These are phyloP conservation scores for Mycena vulgaris DNA, from an alignment of 768 basidiomycete genomes.

Conservation along the genomic window DNA sequence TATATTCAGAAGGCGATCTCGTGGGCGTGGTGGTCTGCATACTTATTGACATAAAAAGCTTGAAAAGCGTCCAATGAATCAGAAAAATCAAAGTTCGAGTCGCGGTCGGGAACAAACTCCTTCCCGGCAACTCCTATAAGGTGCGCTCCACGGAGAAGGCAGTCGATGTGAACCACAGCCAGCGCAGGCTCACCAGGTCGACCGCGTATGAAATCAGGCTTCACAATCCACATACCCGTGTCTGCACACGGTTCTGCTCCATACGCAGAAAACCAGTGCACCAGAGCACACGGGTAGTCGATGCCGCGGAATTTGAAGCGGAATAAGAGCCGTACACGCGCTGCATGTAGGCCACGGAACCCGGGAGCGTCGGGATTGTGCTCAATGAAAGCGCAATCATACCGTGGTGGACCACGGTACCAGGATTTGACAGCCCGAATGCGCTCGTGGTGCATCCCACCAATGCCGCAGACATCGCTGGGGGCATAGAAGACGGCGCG, in stretches of 20 bases:
- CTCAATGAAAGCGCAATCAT: slow-evolving; percentile 44
- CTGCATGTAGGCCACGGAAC: slow-evolving; percentile 43
- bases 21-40: slow-evolving; percentile 42
- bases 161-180: slow-evolving; percentile 35
- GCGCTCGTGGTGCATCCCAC: slow-evolving; percentile 47
- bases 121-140: slow-evolving; percentile 33
- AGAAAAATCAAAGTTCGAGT: slow-evolving; percentile 7
- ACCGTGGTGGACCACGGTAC: slow-evolving; percentile 35
- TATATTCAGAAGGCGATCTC: slow-evolving; percentile 40
- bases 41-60: slow-evolving; percentile 33
- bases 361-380: slow-evolving; percentile 32
- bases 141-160: slow-evolving; percentile 27
- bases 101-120: slow-evolving; percentile 12
- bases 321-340: slow-evolving; percentile 43
- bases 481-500: slow-evolving; percentile 45
- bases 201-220: slow-evolving; percentile 38
- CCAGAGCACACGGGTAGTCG: slow-evolving; percentile 45
- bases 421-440: slow-evolving; percentile 44
- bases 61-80: slow-evolving; percentile 39
- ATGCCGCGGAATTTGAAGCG: slow-evolving; percentile 38
- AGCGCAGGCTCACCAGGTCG: not conserved
- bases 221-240: slow-evolving; percentile 47
- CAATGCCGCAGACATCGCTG: slow-evolving; percentile 45
- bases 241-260: slow-evolving; percentile 36
- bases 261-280: slow-evolving; percentile 44